Conservation (phyloP, 306 rosid species). For the Acacia acuminata region DNA sequence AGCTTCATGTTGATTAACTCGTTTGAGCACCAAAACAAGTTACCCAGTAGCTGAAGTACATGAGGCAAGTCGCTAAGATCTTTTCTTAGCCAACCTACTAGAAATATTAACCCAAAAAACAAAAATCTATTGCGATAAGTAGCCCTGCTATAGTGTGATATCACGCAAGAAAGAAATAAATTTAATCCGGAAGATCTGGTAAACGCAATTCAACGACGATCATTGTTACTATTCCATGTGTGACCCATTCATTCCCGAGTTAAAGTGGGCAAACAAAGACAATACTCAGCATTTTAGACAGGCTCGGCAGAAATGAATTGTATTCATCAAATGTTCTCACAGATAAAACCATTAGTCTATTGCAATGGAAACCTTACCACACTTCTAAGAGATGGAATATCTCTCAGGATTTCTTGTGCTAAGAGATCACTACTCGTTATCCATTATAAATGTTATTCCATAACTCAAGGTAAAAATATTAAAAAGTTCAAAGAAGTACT, state of each 20-base stretch:
- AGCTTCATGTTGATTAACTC: neutral
- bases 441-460: neutral
- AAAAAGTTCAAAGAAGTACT: neutral
- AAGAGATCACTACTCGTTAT: neutral
- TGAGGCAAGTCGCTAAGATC: neutral
- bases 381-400: neutral
- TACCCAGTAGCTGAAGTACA: neutral
- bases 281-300: neutral
- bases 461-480: neutral
- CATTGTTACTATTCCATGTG: neutral
- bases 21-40: neutral
- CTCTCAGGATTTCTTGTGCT: neutral
- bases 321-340: slow-evolving; percentile 5
- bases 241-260: neutral
- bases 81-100: neutral
- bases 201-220: neutral
- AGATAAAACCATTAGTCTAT: neutral
- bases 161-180: neutral
- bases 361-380: neutral
- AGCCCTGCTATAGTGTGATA: neutral
- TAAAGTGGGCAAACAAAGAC: neutral
- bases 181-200: neutral
- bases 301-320: neutral
- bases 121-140: neutral
- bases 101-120: neutral